Base-by-base conservation (phyloP, 306 rosid genomes). In the Trifolium subterraneum region DNA sequence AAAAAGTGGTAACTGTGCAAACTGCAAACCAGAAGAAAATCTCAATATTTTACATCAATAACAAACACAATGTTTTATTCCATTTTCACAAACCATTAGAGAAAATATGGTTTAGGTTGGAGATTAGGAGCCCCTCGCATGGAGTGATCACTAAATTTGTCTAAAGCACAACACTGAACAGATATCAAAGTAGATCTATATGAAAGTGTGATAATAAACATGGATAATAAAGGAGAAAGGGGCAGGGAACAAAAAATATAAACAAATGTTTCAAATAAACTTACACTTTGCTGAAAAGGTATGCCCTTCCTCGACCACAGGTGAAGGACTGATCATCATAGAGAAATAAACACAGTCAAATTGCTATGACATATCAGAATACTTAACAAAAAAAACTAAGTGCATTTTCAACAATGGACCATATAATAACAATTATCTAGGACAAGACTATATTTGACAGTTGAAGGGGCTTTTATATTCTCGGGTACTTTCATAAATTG, bases 221-320 rank as follows among this genome's bases (percentile, higher is more conserved):
- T 12, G 7, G 39, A 10, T 9, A 8, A 16, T 4, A 55, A 33
- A 1, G 10, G 31, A 22, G 38, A 12, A 55, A 41, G 54, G 19
- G 44, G 47, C 4, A 55, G 4, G 31, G 27, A 11, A 2, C 42
- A 70, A 55, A 58, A 74, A 63, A 27, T 15, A 35, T 19, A 58
- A 47, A 58, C 38, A 68, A 25, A 39, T 13, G 22, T 68, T 18
- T 27, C 68, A 76, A 59, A 72, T 47, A 83, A 83, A 81, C 98
- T 93, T 82, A 91, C 97, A 91, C 98, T 61, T 82, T 87, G 88
- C 87, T 84, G 84, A 93, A 84, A 50, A 93, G 90, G 76, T 79
- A 91, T 35, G 98, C 98, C 72, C 86, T 91, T 83, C 96, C 96
- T 75, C 31, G 82, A 50, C 82, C 84, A 80, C 97, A 91, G 83